A percentile compares a stretch with the other conserved stretches of the same genome.
phyloP scores from a whole-genome alignment of 2,329 filamentous ascomycete genomes.

The Grosmannia huntii region DNA sequence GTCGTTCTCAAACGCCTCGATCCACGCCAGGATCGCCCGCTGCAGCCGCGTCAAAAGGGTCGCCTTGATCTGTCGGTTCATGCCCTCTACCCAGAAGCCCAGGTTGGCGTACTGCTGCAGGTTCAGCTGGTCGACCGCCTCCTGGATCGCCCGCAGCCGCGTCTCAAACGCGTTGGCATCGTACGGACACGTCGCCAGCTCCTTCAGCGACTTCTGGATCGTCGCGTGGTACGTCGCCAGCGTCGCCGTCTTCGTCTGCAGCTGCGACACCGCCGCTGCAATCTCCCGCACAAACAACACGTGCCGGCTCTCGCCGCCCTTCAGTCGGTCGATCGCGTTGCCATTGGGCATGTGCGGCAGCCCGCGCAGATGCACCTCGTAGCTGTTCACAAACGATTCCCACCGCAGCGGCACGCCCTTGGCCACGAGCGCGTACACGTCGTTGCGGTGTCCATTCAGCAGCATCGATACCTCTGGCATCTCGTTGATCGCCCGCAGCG shows the following conservation, averaged over 20 bases:
- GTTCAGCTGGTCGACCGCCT: slow-evolving; percentile 89
- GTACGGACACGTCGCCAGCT: slow-evolving; percentile 77
- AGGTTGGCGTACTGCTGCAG: slow-evolving; percentile 93
- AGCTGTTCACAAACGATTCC: slow-evolving; percentile 97
- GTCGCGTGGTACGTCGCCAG: slow-evolving; percentile 69
- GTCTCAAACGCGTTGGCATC: slow-evolving; percentile 66
- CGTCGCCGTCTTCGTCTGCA: slow-evolving; percentile 77
- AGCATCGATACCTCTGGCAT: slow-evolving; percentile 84
- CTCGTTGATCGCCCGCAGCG: slow-evolving; percentile 65
- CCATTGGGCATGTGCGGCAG: slow-evolving; percentile 43
- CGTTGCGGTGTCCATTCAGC: slow-evolving; percentile 81
- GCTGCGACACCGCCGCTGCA: slow-evolving; percentile 68
- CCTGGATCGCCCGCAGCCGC: slow-evolving; percentile 75
- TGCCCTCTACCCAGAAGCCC: slow-evolving; percentile 72
- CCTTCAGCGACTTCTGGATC: slow-evolving; percentile 66
- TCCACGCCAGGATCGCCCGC: slow-evolving; percentile 76
- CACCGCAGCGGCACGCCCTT: slow-evolving; percentile 87
- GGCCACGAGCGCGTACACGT: slow-evolving; percentile 68
- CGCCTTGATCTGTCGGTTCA: slow-evolving; percentile 75
- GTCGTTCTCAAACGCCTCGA: slow-evolving; percentile 64
- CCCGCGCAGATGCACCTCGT: slow-evolving; percentile 76
- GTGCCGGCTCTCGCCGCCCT: slow-evolving; percentile 73
- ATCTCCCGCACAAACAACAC: slow-evolving; percentile 95
- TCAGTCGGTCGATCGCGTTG: slow-evolving; percentile 30
- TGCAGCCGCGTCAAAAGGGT: slow-evolving; percentile 74